phyloP scores from a whole-genome alignment of 177 flowering plant genomes.

The Vitis hybrid region DNA sequence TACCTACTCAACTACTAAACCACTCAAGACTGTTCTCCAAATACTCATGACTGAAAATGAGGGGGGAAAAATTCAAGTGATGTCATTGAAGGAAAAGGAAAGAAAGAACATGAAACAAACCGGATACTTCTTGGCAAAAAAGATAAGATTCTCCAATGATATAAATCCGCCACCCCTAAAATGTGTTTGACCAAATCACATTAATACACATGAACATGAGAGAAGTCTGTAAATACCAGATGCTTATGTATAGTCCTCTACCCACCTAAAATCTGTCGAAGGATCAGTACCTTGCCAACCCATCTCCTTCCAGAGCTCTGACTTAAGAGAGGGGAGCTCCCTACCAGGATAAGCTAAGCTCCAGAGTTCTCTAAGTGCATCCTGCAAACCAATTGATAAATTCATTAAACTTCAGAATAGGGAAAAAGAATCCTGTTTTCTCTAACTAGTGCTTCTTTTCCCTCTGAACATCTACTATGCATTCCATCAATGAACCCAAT shows the following conservation, averaged over 20 bases:
- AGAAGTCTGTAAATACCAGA: background rate
- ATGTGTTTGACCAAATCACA: constrained; percentile 4
- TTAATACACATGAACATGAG: background rate
- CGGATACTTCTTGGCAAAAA: constrained; percentile 76
- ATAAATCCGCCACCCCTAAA: constrained; percentile 92
- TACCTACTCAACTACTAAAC: too few species aligned
- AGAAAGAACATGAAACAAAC: constrained; percentile 36
- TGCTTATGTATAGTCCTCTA: background rate
- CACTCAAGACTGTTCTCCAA: background rate
- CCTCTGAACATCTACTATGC: too few species aligned
- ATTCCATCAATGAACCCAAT: too few species aligned
- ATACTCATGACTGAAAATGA: too few species aligned
- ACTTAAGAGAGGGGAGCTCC: constrained; percentile 75
- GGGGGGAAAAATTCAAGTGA: too few species aligned
- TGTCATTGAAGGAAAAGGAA: background rate
- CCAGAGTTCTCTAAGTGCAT: constrained; percentile 89
- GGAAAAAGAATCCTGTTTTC: background rate
- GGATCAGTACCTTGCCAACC: constrained; percentile 99
- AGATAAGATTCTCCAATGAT: constrained; percentile 90
- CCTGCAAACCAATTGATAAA: constrained; percentile 41
- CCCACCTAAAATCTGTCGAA: constrained; percentile 91
- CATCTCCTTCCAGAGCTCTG: constrained; percentile 98
- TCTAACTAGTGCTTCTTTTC: background rate
- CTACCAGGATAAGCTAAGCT: constrained; percentile 78
- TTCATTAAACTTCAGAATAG: background rate